Percentiles rank a stretch among this genome's conserved stretches.
These are phyloP conservation scores for Alternaria longipes DNA, from an alignment of 2,329 filamentous ascomycete species.

Conservation along the genomic window DNA sequence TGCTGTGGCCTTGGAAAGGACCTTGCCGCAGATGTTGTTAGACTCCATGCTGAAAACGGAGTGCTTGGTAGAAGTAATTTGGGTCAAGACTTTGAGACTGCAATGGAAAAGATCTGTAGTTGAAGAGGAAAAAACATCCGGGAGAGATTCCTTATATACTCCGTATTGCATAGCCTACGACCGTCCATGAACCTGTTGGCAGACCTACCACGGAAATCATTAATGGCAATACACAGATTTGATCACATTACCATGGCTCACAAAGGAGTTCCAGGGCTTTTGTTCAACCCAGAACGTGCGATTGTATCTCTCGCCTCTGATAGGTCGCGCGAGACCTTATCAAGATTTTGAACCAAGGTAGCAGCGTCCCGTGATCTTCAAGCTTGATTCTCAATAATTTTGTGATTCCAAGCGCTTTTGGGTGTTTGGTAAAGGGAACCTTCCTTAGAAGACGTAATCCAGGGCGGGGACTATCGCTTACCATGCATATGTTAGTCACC, in stretches of 20 bases:
- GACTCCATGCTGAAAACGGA: not conserved
- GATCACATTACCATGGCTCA: not conserved
- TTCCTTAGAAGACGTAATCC: not conserved
- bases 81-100: not conserved
- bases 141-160: not conserved
- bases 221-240: not conserved
- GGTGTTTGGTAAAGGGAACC: not conserved
- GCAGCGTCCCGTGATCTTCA: not conserved
- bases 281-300: not conserved
- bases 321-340: not conserved
- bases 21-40: slow-evolving; percentile 4
- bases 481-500: not conserved
- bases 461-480: not conserved
- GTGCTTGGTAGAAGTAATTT: not conserved
- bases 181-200: not conserved
- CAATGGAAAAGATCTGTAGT: not conserved
- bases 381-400: not conserved
- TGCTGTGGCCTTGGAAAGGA: not conserved
- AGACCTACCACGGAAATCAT: not conserved
- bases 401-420: not conserved
- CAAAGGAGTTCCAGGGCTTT: not conserved
- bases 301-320: not conserved
- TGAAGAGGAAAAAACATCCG: not conserved
- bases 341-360: not conserved
- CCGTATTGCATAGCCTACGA: too few species aligned